Evolutionary conservation across 2,329 filamentous ascomycete genomes (phyloP).

Genomic region (Penicillium sp.): DNA sequence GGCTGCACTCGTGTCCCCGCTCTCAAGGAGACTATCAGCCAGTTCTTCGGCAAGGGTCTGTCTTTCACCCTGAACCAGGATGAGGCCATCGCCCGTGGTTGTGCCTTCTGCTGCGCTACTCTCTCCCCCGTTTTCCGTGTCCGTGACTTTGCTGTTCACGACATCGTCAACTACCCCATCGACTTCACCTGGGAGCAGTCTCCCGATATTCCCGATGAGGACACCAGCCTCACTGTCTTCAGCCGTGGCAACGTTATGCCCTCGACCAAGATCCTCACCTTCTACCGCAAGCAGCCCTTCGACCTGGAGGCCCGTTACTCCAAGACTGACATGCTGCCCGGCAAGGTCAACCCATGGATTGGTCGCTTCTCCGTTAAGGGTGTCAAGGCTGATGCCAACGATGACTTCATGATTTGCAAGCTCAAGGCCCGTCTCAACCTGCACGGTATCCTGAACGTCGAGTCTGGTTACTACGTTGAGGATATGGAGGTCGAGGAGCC

Average conservation of each 20-base stretch:
- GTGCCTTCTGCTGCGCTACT: constrained; percentile 96
- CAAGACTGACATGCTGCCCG: constrained; percentile 82
- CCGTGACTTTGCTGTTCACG: constrained; percentile 95
- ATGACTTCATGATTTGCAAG: constrained; percentile 99
- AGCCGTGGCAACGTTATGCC: constrained; percentile 96
- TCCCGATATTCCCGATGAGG: constrained; percentile 95
- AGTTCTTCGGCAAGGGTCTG: constrained; percentile 89
- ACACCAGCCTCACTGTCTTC: constrained; percentile 95
- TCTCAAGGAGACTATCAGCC: constrained; percentile 85
- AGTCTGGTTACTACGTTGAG: constrained; percentile 97
- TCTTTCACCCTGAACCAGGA: constrained; percentile 99
- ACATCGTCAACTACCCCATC: constrained; percentile 97
- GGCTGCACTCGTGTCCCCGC: constrained; percentile 92
- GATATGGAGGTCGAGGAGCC: constrained; percentile 97
- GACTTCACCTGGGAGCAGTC: constrained; percentile 99
- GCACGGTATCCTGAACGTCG: constrained; percentile 93
- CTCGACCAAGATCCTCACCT: constrained; percentile 98
- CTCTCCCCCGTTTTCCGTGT: constrained; percentile 97
- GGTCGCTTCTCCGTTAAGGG: constrained; percentile 97
- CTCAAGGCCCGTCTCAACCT: constrained; percentile 96
- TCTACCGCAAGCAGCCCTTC: constrained; percentile 98
- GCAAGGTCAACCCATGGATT: constrained; percentile 92
- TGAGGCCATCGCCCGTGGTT: constrained; percentile 93
- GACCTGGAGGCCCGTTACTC: constrained; percentile 94
- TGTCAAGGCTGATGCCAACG: constrained; percentile 88